phyloP scores from a whole-genome alignment of 1,284 basidiomycete species.

The Boletus calvinii region DNA sequence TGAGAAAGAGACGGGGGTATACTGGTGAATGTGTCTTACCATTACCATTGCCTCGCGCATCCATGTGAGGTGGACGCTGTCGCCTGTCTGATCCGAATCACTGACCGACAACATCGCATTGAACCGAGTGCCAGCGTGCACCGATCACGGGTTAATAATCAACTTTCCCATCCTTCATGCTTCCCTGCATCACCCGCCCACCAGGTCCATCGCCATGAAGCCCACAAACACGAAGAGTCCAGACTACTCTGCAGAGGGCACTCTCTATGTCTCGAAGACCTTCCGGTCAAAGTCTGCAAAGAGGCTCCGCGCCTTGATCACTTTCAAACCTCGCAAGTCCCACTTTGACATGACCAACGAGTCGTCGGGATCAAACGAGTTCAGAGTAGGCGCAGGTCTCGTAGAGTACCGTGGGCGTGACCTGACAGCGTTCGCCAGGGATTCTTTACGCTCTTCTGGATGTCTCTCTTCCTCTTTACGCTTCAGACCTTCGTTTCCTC shows the following conservation, averaged over 20 bases:
- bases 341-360: constrained; percentile 82
- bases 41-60: constrained; percentile 58
- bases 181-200: constrained; percentile 9
- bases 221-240: constrained; percentile 28
- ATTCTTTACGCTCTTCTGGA: constrained; percentile 93
- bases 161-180: constrained; percentile 20
- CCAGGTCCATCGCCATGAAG: constrained; percentile 20
- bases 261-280: constrained; percentile 72
- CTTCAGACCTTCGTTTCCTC: constrained; percentile 76
- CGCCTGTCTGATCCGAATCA: not conserved
- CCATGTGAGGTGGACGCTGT: constrained; percentile 37
- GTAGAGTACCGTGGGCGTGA: not conserved
- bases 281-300: constrained; percentile 65
- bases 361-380: constrained; percentile 74
- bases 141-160: not conserved
- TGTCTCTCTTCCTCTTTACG: constrained; percentile 80
- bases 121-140: no score
- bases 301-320: constrained; percentile 72
- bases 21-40: constrained; percentile 33
- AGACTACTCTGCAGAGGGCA: constrained; percentile 59
- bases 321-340: constrained; percentile 82
- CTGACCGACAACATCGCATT: no score
- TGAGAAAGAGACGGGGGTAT: not conserved
- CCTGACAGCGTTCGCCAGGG: constrained; percentile 49
- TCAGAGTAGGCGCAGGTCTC: constrained; percentile 61